Evolutionary conservation across 2,329 filamentous ascomycete genomes (phyloP).

Genomic region (Plectosphaerella sp.): DNA sequence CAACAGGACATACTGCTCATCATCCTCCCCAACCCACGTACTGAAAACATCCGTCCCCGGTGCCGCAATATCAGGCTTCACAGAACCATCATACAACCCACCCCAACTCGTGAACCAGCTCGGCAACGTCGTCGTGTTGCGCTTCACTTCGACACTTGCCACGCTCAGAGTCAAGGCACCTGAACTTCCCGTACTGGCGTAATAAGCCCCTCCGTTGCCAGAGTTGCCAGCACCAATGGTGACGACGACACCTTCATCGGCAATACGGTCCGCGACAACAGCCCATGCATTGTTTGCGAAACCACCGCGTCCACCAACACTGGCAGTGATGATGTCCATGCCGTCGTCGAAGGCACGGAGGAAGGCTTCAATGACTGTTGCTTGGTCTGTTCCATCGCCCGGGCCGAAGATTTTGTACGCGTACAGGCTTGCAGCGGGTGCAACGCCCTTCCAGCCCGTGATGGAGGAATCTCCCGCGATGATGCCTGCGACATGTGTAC

Average conservation of each 20-base stretch:
- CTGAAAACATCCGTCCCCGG: conserved; percentile 36
- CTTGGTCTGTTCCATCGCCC: conserved; percentile 7
- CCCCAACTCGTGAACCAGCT: conserved; percentile 37
- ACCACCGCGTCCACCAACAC: conserved; percentile 16
- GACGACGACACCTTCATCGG: conserved; percentile 35
- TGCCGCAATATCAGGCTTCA: conserved; percentile 38
- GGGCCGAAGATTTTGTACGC: conserved; percentile 19
- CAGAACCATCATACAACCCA: conserved; percentile 20
- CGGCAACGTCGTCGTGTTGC: conserved; percentile 13
- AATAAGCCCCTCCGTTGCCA: conserved; percentile 32
- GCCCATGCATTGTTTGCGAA: conserved; percentile 29
- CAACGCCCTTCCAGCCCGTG: conserved; percentile 16
- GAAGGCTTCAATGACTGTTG: conserved; percentile 6
- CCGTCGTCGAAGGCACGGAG: conserved; percentile 9
- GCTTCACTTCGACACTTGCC: conserved; percentile 28
- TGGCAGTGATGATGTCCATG: conserved; percentile 21
- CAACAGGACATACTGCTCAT: conserved; percentile 29
- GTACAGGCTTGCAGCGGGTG: conserved; percentile 15
- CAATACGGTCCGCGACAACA: conserved; percentile 32
- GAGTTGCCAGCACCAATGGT: conserved; percentile 36
- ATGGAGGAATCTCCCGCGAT: conserved; percentile 17
- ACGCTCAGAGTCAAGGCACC: conserved; percentile 32
- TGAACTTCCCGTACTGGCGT: conserved; percentile 29
- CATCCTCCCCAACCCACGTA: conserved; percentile 21
- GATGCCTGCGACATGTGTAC: conserved; percentile 26